These are phyloP conservation scores for Radiomyces spectabilis DNA, from an alignment of 192 early-diverging fungal genomes.

Conservation along the genomic window DNA sequence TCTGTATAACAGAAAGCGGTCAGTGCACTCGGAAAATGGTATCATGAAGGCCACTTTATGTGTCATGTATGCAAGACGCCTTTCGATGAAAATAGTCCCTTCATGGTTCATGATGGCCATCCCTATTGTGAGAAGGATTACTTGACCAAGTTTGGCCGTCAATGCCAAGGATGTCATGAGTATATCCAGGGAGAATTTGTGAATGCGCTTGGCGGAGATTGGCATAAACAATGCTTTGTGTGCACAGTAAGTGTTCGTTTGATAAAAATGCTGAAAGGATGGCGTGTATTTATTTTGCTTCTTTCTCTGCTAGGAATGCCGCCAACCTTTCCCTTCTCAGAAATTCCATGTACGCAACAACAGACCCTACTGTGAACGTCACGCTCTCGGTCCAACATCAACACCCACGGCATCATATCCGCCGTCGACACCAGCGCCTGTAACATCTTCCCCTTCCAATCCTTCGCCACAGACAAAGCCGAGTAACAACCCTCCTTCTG, in stretches of 20 bases:
- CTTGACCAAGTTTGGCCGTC: constrained; percentile 34
- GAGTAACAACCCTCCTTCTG: neutral
- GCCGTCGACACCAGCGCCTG: neutral
- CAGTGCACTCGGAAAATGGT: constrained; percentile 43
- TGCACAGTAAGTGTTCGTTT: constrained; percentile 35
- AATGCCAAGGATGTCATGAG: constrained; percentile 42
- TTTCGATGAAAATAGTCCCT: constrained; percentile 38
- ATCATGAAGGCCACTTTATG: constrained; percentile 51
- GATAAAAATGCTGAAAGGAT: neutral
- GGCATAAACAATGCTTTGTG: constrained; percentile 53
- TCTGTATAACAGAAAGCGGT: constrained; percentile 28
- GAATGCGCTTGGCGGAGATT: constrained; percentile 42
- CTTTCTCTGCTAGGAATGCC: constrained; percentile 27
- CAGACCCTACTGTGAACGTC: constrained; percentile 39
- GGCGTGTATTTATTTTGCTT: neutral
- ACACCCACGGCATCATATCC: neutral
- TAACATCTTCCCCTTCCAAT: too few species aligned
- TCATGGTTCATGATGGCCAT: constrained; percentile 45
- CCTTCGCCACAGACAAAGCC: neutral
- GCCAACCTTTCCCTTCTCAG: constrained; percentile 30
- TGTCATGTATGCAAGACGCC: constrained; percentile 48
- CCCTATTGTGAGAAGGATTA: constrained; percentile 56
- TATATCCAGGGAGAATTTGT: constrained; percentile 42
- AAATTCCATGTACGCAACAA: constrained; percentile 35
- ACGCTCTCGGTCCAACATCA: too few species aligned